phyloP scores from a whole-genome alignment of 768 basidiomycete genomes.

The Suillus placidus region DNA sequence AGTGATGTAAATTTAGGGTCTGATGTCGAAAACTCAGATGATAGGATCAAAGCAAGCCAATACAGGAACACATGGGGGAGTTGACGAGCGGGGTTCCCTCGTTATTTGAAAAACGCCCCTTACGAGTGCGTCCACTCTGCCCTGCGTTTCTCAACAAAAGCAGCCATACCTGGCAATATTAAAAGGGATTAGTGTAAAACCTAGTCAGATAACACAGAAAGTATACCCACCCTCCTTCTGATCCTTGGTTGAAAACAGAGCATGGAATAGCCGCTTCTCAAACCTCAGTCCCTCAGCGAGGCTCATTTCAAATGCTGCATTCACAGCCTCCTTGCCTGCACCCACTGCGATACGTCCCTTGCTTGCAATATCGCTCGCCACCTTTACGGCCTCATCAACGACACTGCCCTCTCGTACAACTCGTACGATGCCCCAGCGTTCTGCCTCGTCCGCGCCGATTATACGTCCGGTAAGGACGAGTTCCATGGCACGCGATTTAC shows the following conservation, averaged over 20 bases:
- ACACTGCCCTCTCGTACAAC: slow-evolving; percentile 81
- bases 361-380: slow-evolving; percentile 77
- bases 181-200: slow-evolving; percentile 11
- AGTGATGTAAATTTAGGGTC: not conserved
- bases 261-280: slow-evolving; percentile 89
- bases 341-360: slow-evolving; percentile 84
- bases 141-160: slow-evolving; percentile 93
- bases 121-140: slow-evolving; percentile 70
- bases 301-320: slow-evolving; percentile 85
- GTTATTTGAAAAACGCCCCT: slow-evolving; percentile 5
- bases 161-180: slow-evolving; percentile 74
- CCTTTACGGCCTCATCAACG: slow-evolving; percentile 81
- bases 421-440: slow-evolving; percentile 82
- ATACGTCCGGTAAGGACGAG: slow-evolving; percentile 86
- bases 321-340: slow-evolving; percentile 93
- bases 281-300: slow-evolving; percentile 83
- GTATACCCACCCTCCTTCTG: slow-evolving; percentile 84
- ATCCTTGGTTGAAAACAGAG: slow-evolving; percentile 89
- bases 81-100: not conserved
- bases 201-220: not conserved
- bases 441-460: slow-evolving; percentile 81
- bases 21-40: not conserved
- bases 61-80: not conserved
- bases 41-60: not conserved
- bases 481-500: slow-evolving; percentile 96